Evolutionary conservation across 2,329 filamentous ascomycete species (phyloP).

Genomic region (Fusarium multiceps): DNA sequence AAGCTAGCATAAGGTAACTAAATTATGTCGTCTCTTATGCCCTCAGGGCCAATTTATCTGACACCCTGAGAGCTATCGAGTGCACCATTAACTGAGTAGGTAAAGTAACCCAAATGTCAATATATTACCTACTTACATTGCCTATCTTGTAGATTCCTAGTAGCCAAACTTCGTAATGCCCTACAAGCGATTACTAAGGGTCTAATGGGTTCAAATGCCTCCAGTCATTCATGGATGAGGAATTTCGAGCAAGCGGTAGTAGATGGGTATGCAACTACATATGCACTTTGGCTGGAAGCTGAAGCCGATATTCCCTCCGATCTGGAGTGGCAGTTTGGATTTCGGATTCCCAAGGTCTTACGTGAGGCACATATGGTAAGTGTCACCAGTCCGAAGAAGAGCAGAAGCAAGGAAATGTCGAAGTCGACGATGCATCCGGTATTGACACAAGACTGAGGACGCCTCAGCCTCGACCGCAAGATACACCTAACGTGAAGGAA

Average conservation of each 20-base stretch:
- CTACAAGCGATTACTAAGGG: slow-evolving; percentile 68
- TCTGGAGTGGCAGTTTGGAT: slow-evolving; percentile 91
- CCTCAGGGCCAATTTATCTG: neutral
- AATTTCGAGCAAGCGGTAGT: slow-evolving; percentile 86
- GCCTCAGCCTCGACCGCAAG: slow-evolving; percentile 56
- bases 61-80: neutral
- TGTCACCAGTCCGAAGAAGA: slow-evolving; percentile 21
- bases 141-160: too few relatives aligned
- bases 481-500: slow-evolving; percentile 47
- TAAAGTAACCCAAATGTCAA: too few relatives aligned
- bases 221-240: slow-evolving; percentile 72
- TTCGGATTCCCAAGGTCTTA: slow-evolving; percentile 71
- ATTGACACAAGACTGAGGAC: slow-evolving; percentile 16
- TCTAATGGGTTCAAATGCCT: slow-evolving; percentile 70
- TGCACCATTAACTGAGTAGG: too few relatives aligned
- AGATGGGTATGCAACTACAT: slow-evolving; percentile 69
- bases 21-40: neutral
- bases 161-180: too few relatives aligned
- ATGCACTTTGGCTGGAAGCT: slow-evolving; percentile 85
- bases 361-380: slow-evolving; percentile 57
- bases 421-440: slow-evolving; percentile 44
- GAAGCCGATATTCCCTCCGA: slow-evolving; percentile 72
- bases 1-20: neutral
- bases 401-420: slow-evolving; percentile 33
- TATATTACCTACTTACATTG: too few relatives aligned